Percentiles rank a stretch among this genome's conserved stretches.
Evolutionary conservation across 768 basidiomycete species (phyloP).

Genomic region (Boletus bicolor): DNA sequence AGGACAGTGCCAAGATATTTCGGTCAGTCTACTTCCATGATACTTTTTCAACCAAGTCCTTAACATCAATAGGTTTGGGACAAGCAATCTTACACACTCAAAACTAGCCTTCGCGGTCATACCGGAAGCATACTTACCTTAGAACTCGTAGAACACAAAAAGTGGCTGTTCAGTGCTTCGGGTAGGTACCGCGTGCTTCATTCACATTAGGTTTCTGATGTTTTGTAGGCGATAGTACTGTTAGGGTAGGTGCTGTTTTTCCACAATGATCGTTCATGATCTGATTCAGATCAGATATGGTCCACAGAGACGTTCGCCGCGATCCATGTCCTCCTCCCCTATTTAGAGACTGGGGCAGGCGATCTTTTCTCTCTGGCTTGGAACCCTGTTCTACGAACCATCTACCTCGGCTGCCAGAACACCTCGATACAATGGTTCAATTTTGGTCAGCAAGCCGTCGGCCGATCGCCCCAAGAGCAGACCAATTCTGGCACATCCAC

Average conservation of each 20-base stretch:
- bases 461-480: conserved; percentile 5
- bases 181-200: conserved; percentile 42
- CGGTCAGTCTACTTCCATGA: conserved; percentile 41
- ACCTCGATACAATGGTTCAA: conserved; percentile 89
- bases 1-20: conserved; percentile 73
- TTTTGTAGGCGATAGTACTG: conserved; percentile 75
- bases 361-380: conserved; percentile 86
- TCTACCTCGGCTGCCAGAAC: conserved; percentile 90
- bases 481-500: conserved; percentile 33
- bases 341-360: conserved; percentile 76
- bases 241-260: conserved; percentile 52
- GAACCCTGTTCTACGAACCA: conserved; percentile 61
- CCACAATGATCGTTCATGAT: background rate
- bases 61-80: conserved; percentile 72
- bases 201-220: background rate
- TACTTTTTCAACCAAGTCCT: background rate
- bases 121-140: conserved; percentile 81
- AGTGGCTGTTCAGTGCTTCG: conserved; percentile 89
- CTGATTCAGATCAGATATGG: conserved; percentile 61
- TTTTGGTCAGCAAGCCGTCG: conserved; percentile 37
- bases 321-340: conserved; percentile 73
- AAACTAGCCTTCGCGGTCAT: conserved; percentile 72
- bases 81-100: conserved; percentile 63
- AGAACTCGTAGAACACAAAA: conserved; percentile 67
- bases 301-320: conserved; percentile 62